Evolutionary conservation across 495 filamentous ascomycete genomes (phyloP).

Genomic region (Aspergillus nidulans): DNA sequence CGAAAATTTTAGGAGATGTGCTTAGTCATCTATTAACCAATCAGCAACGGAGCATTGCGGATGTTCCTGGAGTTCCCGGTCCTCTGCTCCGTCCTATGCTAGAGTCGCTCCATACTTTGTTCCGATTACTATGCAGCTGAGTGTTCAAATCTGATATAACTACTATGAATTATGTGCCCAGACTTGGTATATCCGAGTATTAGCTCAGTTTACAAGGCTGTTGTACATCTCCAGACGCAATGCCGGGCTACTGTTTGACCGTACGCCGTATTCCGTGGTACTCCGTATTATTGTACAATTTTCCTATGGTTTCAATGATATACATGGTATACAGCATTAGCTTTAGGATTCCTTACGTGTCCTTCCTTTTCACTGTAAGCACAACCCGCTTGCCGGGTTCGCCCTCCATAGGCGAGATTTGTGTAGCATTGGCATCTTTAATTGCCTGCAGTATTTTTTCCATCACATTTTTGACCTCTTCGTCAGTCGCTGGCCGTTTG

Average conservation of each 20-base stretch:
- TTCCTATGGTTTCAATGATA: neutral
- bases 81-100: neutral
- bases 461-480: conserved; percentile 41
- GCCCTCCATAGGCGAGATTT: conserved; percentile 39
- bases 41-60: conserved; percentile 37
- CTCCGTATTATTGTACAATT: neutral
- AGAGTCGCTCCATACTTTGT: neutral
- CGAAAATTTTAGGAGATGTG: conserved; percentile 40
- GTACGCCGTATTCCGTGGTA: too few relatives aligned
- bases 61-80: conserved; percentile 14
- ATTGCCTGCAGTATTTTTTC: conserved; percentile 33
- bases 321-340: neutral
- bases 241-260: too few relatives aligned
- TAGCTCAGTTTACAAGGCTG: too few relatives aligned
- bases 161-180: too few relatives aligned
- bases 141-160: too few relatives aligned
- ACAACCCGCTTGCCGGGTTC: conserved; percentile 38
- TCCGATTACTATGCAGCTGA: too few relatives aligned
- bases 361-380: conserved; percentile 36
- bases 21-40: conserved; percentile 42
- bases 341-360: neutral
- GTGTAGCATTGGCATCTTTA: conserved; percentile 33
- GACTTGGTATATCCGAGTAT: too few relatives aligned
- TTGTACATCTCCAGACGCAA: too few relatives aligned
- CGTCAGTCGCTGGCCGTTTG: conserved; percentile 37